Percentiles rank a stretch among this genome's conserved stretches.
phyloP scores from a whole-genome alignment of 2,329 filamentous ascomycete genomes.

The Fusarium coffeatum region DNA sequence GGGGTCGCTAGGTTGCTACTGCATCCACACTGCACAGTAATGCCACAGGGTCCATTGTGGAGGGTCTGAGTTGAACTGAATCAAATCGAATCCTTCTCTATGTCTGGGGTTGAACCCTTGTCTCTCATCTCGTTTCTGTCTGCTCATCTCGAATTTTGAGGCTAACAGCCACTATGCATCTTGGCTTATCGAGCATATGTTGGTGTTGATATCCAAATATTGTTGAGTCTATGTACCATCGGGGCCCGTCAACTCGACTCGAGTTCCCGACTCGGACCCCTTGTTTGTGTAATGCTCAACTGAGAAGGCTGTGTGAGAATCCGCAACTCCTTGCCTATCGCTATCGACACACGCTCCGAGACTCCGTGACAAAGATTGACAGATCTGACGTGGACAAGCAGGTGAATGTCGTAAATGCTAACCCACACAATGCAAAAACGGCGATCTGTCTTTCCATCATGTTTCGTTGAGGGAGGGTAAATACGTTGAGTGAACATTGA shows the following conservation, averaged over 20 bases:
- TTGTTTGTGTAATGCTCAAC: not conserved
- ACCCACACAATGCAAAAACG: not conserved
- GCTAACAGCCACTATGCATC: slow-evolving; percentile 10
- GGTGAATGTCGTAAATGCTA: slow-evolving; percentile 1
- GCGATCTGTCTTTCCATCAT: not conserved
- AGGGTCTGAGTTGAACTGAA: slow-evolving; percentile 3
- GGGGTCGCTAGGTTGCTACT: not conserved
- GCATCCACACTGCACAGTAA: slow-evolving; percentile 1
- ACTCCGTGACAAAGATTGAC: not conserved
- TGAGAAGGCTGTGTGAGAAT: not conserved
- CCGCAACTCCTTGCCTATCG: not conserved
- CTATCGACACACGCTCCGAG: not conserved
- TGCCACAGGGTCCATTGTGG: slow-evolving; percentile 28
- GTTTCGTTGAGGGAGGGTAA: slow-evolving; percentile 29
- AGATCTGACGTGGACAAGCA: slow-evolving; percentile 22
- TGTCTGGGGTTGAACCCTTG: slow-evolving; percentile 23
- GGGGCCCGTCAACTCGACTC: slow-evolving; percentile 11
- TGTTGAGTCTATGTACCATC: slow-evolving; percentile 4
- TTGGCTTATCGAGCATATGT: slow-evolving; percentile 14
- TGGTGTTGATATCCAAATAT: slow-evolving; percentile 13
- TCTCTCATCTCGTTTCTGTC: slow-evolving; percentile 11
- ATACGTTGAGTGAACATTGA: slow-evolving; percentile 23
- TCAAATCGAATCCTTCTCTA: slow-evolving; percentile 10
- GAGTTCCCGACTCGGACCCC: slow-evolving; percentile 11
- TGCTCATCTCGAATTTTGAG: slow-evolving; percentile 2